Percentiles rank a stretch among this genome's conserved stretches.
Conservation (phyloP, 441 rosid genomes). For the Adansonia gregorii region DNA sequence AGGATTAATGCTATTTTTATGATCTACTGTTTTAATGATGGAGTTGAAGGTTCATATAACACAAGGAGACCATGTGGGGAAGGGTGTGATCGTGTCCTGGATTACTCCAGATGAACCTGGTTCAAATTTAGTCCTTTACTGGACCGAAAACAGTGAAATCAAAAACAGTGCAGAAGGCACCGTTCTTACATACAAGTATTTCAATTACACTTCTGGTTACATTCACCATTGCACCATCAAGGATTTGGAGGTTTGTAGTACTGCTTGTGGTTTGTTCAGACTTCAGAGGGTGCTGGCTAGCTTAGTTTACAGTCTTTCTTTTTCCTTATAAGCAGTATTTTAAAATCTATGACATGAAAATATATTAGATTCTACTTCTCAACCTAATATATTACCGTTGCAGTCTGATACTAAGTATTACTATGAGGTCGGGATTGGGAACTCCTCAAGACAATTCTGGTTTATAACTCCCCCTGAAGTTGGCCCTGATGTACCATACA, state of each 20-base stretch:
- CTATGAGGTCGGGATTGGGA: constrained; percentile 64
- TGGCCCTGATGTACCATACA: constrained; percentile 85
- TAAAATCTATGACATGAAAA: constrained; percentile 3
- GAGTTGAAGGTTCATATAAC: constrained; percentile 74
- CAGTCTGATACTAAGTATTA: constrained; percentile 74
- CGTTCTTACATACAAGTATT: constrained; percentile 53
- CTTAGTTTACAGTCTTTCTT: not conserved
- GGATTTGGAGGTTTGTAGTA: constrained; percentile 54
- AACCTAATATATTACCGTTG: constrained; percentile 13
- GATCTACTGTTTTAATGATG: not conserved
- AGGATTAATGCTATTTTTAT: not conserved
- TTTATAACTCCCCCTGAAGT: constrained; percentile 75
- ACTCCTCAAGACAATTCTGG: constrained; percentile 63
- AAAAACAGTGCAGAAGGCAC: constrained; percentile 55
- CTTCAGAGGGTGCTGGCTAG: not conserved
- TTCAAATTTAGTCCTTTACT: constrained; percentile 64
- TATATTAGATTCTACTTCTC: not conserved
- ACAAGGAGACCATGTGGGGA: constrained; percentile 82
- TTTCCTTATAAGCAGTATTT: not conserved
- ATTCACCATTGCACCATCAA: constrained; percentile 79
- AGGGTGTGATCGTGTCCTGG: constrained; percentile 88
- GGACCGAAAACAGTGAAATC: constrained; percentile 49
- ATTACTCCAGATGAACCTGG: constrained; percentile 74
- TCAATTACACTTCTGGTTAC: constrained; percentile 76
- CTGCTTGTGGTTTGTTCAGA: not conserved